A percentile compares a stretch with the other conserved stretches of the same genome.
Conservation (phyloP, 768 basidiomycete genomes). For the Auricularia heimuer region DNA sequence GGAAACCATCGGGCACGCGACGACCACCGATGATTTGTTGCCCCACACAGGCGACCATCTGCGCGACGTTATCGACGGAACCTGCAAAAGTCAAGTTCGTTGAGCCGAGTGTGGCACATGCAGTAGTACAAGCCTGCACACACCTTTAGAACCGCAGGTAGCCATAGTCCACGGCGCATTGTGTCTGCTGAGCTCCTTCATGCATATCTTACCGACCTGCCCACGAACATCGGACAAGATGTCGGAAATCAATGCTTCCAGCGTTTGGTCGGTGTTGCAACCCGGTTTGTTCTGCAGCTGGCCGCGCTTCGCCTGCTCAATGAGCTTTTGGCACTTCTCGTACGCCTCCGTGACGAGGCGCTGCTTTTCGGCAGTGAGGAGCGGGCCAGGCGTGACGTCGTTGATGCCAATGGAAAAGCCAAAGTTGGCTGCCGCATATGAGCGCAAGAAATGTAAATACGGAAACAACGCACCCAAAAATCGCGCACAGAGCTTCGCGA, state of each 20-base stretch:
- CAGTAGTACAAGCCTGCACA: conserved; percentile 4
- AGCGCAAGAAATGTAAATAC: neutral
- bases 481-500: conserved; percentile 91
- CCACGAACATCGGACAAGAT: conserved; percentile 92
- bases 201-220: conserved; percentile 93
- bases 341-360: conserved; percentile 81
- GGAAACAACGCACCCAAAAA: conserved; percentile 63
- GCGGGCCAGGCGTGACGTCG: conserved; percentile 92
- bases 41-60: conserved; percentile 99
- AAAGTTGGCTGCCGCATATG: conserved; percentile 63
- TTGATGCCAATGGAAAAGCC: conserved; percentile 98
- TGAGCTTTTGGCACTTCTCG: conserved; percentile 74
- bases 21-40: conserved; percentile 98
- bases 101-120: conserved; percentile 2
- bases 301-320: conserved; percentile 83
- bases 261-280: conserved; percentile 91
- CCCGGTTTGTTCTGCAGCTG: conserved; percentile 95
- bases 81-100: conserved; percentile 37
- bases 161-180: conserved; percentile 99
- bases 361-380: conserved; percentile 74
- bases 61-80: conserved; percentile 97
- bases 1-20: conserved; percentile 98
- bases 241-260: conserved; percentile 92
- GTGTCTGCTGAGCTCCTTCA: conserved; percentile 94
- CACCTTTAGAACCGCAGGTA: conserved; percentile 97